Percentiles rank a stretch among this genome's conserved stretches.
These are phyloP conservation scores for Penicillium chermesinum DNA, from an alignment of 495 filamentous ascomycete genomes.

Conservation along the genomic window DNA sequence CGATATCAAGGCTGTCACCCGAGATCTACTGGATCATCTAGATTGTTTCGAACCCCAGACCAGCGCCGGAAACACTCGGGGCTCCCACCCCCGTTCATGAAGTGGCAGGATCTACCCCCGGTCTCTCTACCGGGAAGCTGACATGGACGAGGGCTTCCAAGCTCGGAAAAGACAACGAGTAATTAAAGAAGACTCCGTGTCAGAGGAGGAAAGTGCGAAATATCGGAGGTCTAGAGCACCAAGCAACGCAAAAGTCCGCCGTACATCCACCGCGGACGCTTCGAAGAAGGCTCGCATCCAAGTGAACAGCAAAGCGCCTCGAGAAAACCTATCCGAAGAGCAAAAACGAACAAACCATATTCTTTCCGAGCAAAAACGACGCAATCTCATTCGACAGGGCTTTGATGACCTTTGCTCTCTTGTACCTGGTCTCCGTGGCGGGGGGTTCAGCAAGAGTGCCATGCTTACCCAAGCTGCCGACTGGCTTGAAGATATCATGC, in stretches of 20 bases:
- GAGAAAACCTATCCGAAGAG: slow-evolving; percentile 76
- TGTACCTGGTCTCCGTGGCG: slow-evolving; percentile 63
- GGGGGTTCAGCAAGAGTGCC: slow-evolving; percentile 75
- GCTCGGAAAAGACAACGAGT: slow-evolving; percentile 35
- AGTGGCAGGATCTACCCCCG: slow-evolving; percentile 11
- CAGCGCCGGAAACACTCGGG: slow-evolving; percentile 53
- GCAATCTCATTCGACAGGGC: slow-evolving; percentile 70
- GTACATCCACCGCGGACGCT: slow-evolving; percentile 29
- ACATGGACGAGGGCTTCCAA: slow-evolving; percentile 23
- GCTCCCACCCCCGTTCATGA: slow-evolving; percentile 51
- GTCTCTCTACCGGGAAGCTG: slow-evolving; percentile 2
- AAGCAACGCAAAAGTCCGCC: slow-evolving; percentile 24
- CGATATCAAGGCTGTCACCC: slow-evolving; percentile 50
- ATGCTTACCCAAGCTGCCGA: slow-evolving; percentile 65
- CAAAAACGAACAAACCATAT: slow-evolving; percentile 89
- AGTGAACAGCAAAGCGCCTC: slow-evolving; percentile 42
- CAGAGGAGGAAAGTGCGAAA: slow-evolving; percentile 35
- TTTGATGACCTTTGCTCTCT: slow-evolving; percentile 68
- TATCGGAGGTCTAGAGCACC: slow-evolving; percentile 47
- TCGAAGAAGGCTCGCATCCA: slow-evolving; percentile 29
- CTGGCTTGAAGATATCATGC: slow-evolving; percentile 66
- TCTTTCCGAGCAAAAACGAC: slow-evolving; percentile 78
- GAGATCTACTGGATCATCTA: slow-evolving; percentile 48
- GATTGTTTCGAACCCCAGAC: slow-evolving; percentile 49
- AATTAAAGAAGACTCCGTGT: slow-evolving; percentile 34